Evolutionary conservation across 2,329 filamentous ascomycete species (phyloP).

Genomic region (Nemania sp.): DNA sequence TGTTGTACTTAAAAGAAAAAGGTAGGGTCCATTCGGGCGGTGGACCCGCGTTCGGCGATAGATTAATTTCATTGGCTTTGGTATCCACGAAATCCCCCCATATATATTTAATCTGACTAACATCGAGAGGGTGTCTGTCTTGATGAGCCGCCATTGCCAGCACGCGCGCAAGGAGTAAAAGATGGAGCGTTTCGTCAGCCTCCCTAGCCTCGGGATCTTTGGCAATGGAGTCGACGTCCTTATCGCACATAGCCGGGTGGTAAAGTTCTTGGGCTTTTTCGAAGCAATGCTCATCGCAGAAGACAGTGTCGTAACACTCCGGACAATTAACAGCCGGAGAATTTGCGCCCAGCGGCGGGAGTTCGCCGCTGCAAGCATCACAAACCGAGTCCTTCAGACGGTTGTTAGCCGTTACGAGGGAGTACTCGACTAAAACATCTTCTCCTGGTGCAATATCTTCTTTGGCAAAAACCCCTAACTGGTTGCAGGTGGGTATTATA

Average conservation of each 20-base stretch:
- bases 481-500: constrained; percentile 72
- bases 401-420: constrained; percentile 89
- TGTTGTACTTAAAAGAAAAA: constrained; percentile 81
- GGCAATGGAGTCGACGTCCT: constrained; percentile 73
- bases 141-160: constrained; percentile 74
- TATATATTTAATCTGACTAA: constrained; percentile 74
- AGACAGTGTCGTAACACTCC: constrained; percentile 74
- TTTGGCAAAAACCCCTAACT: constrained; percentile 91
- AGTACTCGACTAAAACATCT: constrained; percentile 82
- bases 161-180: constrained; percentile 71
- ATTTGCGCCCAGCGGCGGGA: constrained; percentile 69
- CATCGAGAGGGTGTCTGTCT: constrained; percentile 71
- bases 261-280: constrained; percentile 69
- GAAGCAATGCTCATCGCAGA: constrained; percentile 71
- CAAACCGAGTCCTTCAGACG: constrained; percentile 87
- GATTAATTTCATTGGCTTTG: constrained; percentile 64
- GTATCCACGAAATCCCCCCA: constrained; percentile 75
- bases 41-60: constrained; percentile 65
- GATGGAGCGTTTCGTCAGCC: constrained; percentile 70
- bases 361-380: constrained; percentile 84
- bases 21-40: constrained; percentile 76
- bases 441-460: constrained; percentile 83
- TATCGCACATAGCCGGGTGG: constrained; percentile 74
- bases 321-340: constrained; percentile 65
- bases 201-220: constrained; percentile 72